Percentiles rank a stretch among this genome's conserved stretches.
Evolutionary conservation across 306 rosid genomes (phyloP).

Genomic region (Medicago ruthenica): DNA sequence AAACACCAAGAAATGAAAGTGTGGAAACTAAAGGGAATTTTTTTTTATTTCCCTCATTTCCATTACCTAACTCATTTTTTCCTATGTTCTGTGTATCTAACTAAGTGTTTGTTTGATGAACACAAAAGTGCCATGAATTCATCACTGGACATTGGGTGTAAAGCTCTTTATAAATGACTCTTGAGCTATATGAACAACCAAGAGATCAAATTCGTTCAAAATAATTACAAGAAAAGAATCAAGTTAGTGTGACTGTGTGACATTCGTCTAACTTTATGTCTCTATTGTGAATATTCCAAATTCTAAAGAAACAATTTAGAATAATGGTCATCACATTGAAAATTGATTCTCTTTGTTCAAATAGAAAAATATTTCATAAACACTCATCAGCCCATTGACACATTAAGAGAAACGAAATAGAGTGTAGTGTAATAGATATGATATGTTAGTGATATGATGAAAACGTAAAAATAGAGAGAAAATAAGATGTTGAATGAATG

Average conservation of each 20-base stretch:
- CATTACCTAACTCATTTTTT: neutral
- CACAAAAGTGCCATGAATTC: constrained; percentile 28
- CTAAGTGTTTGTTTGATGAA: neutral
- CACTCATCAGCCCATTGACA: too few species aligned
- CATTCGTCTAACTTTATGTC: constrained; percentile 7
- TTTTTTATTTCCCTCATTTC: constrained; percentile 4
- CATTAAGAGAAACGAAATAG: too few species aligned
- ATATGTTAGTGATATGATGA: too few species aligned
- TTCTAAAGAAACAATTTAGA: constrained; percentile 3
- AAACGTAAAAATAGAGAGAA: too few species aligned
- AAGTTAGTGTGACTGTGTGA: neutral
- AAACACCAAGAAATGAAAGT: too few species aligned
- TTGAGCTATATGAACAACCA: constrained; percentile 8
- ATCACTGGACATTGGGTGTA: constrained; percentile 10
- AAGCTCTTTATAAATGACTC: constrained; percentile 34
- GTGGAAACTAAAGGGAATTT: neutral
- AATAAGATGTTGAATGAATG: too few species aligned
- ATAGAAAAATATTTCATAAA: neutral
- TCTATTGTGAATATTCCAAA: constrained; percentile 22
- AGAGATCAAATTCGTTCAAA: neutral
- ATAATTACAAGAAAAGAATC: neutral
- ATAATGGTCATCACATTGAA: constrained; percentile 7
- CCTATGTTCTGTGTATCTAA: neutral
- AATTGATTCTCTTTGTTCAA: neutral
- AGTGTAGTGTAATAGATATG: too few species aligned